These are phyloP conservation scores for Dalechampia spathulata DNA, from an alignment of 441 rosid species.

Conservation along the genomic window DNA sequence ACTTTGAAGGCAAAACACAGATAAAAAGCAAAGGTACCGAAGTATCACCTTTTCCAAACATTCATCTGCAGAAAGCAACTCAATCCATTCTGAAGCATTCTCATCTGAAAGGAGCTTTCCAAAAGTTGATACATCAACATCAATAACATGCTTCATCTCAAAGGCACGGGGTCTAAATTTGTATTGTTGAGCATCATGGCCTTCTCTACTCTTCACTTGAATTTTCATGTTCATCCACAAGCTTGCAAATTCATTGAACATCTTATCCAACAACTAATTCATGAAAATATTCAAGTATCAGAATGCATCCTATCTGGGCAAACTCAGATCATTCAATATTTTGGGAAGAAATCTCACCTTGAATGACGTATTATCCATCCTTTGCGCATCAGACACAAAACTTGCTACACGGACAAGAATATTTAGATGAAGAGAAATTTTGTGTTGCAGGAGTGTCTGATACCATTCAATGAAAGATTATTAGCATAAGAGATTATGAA, in stretches of 20 bases:
- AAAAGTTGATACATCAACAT: slow-evolving; percentile 62
- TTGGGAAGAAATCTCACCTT: slow-evolving; percentile 36
- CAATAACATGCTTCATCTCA: slow-evolving; percentile 66
- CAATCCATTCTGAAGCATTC: slow-evolving; percentile 70
- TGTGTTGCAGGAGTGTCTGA: slow-evolving; percentile 49
- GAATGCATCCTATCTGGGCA: slow-evolving; percentile 7
- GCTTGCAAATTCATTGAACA: slow-evolving; percentile 52
- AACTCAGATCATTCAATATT: slow-evolving; percentile 2
- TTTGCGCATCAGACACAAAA: slow-evolving; percentile 45
- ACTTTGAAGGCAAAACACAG: neutral
- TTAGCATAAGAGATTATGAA: neutral
- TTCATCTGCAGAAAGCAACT: slow-evolving; percentile 64
- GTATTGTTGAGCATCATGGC: slow-evolving; percentile 48
- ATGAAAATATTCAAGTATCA: slow-evolving; percentile 26
- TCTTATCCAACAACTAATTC: slow-evolving; percentile 55
- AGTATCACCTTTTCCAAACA: slow-evolving; percentile 39
- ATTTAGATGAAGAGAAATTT: slow-evolving; percentile 50
- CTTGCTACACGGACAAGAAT: slow-evolving; percentile 59
- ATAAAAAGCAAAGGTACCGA: neutral
- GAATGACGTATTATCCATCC: slow-evolving; percentile 58
- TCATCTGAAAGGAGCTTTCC: slow-evolving; percentile 49
- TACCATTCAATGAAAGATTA: too few relatives aligned
- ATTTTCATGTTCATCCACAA: slow-evolving; percentile 79
- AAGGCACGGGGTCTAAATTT: slow-evolving; percentile 82
- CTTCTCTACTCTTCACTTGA: slow-evolving; percentile 58